A percentile compares a stretch with the other conserved stretches of the same genome.
phyloP scores from a whole-genome alignment of 768 basidiomycete genomes.

The Paxillus rubicundulus region DNA sequence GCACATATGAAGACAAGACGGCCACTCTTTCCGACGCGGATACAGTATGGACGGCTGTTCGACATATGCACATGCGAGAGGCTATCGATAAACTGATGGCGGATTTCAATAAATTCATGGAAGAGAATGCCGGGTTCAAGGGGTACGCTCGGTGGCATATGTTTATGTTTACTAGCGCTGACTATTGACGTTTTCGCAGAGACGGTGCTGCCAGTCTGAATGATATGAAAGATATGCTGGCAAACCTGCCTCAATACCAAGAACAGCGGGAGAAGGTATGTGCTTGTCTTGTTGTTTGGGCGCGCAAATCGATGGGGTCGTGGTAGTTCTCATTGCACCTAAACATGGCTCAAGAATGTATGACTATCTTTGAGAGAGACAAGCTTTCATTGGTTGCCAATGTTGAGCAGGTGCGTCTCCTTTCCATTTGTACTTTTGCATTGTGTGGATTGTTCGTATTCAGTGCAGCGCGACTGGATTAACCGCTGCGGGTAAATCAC shows the following conservation, averaged over 20 bases:
- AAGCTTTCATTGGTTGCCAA: constrained; percentile 79
- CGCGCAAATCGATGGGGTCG: neutral
- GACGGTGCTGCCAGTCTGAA: constrained; percentile 85
- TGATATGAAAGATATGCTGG: constrained; percentile 99
- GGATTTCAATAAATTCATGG: constrained; percentile 92
- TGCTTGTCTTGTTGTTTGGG: neutral
- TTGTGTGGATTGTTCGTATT: neutral
- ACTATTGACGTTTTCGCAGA: constrained; percentile 32
- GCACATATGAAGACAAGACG: constrained; percentile 83
- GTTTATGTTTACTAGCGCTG: neutral
- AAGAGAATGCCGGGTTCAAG: constrained; percentile 92
- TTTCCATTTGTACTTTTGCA: neutral
- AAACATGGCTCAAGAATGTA: constrained; percentile 97
- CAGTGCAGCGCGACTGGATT: constrained; percentile 93
- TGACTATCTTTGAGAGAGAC: constrained; percentile 87
- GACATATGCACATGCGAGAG: constrained; percentile 99
- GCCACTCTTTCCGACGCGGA: constrained; percentile 86
- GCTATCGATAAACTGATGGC: constrained; percentile 96
- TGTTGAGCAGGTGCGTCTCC: constrained; percentile 75
- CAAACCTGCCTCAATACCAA: constrained; percentile 89
- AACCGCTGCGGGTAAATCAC: constrained; percentile 90
- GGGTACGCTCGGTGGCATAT: constrained; percentile 50
- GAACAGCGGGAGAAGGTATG: constrained; percentile 90
- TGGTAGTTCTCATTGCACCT: constrained; percentile 90
- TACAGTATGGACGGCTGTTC: constrained; percentile 85